Percentiles rank a stretch among this genome's conserved stretches.
These are phyloP conservation scores for sunflower (Helianthus annuus) DNA, from an alignment of 129 eudicot species.

Conservation along the genomic window DNA sequence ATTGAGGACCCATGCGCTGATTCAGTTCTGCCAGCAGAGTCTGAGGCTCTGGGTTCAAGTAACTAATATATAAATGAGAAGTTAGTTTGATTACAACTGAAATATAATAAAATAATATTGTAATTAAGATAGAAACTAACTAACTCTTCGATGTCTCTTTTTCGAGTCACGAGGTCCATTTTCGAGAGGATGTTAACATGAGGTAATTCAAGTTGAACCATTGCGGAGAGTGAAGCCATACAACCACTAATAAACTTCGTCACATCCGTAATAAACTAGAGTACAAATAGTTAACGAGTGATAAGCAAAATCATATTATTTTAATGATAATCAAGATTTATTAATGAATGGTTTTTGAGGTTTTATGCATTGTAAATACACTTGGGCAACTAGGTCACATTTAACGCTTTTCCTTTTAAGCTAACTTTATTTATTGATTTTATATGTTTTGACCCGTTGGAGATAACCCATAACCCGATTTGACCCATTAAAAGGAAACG, in stretches of 20 bases:
- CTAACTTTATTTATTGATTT: not conserved
- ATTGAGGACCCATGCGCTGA: slow-evolving; percentile 88
- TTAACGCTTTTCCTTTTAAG: not conserved
- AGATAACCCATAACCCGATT: not conserved
- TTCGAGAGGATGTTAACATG: slow-evolving; percentile 92
- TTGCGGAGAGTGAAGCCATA: slow-evolving; percentile 96
- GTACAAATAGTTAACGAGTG: not conserved
- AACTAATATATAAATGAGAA: slow-evolving; percentile 39
- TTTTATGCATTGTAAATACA: not conserved
- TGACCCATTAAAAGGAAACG: not conserved
- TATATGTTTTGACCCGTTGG: not conserved
- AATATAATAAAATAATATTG: not conserved
- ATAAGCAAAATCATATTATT: not conserved
- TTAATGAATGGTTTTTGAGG: not conserved
- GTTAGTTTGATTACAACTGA: slow-evolving; percentile 2
- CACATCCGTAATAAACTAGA: slow-evolving; percentile 89
- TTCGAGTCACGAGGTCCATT: slow-evolving; percentile 93
- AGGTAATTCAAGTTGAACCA: slow-evolving; percentile 96
- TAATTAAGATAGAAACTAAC: slow-evolving; percentile 28
- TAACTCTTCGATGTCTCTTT: slow-evolving; percentile 77
- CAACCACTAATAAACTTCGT: slow-evolving; percentile 98
- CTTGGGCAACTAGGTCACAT: not conserved
- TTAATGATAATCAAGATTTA: not conserved
- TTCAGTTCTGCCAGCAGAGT: slow-evolving; percentile 76
- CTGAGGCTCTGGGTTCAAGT: slow-evolving; percentile 75